Percentiles rank a stretch among this genome's conserved stretches.
Evolutionary conservation across 345 rosid species (phyloP).

Genomic region (Eucalyptus polyanthemos): DNA sequence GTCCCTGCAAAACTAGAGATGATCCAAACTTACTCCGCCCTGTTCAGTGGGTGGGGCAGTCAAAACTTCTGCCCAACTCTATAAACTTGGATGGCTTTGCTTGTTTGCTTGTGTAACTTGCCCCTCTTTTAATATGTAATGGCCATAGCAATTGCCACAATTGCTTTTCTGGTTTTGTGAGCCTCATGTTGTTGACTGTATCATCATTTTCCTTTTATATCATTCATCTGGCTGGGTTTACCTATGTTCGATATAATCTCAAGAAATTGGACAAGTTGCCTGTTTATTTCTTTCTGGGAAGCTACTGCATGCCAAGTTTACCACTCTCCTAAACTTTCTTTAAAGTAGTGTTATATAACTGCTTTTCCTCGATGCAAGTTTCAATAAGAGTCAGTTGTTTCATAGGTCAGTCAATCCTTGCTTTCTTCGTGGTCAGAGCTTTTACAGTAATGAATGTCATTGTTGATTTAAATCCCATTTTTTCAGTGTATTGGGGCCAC

Average conservation of each 20-base stretch:
- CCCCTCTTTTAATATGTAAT: not conserved
- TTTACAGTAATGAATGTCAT: not conserved
- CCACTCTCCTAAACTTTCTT: not conserved
- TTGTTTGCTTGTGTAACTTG: not conserved
- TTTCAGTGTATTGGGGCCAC: constrained; percentile 99
- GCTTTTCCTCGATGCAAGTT: not conserved
- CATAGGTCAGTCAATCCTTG: not conserved
- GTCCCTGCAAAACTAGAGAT: not conserved
- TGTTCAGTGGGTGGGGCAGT: not conserved
- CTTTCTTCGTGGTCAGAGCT: not conserved
- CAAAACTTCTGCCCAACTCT: not conserved
- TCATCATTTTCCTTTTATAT: not conserved
- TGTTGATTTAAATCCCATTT: not conserved
- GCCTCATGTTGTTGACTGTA: not conserved
- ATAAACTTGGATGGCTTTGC: not conserved
- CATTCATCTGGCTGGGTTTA: not conserved
- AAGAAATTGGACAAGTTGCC: not conserved
- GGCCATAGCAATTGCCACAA: not conserved
- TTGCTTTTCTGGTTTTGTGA: not conserved
- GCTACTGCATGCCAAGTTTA: not conserved
- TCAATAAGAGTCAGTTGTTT: not conserved
- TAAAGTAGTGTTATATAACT: not conserved
- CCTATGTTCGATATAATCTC: not conserved
- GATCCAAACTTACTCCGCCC: not conserved
- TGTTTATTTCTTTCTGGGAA: not conserved